These are phyloP conservation scores for Penicillium silybi DNA, from an alignment of 495 filamentous ascomycete species.

Conservation along the genomic window DNA sequence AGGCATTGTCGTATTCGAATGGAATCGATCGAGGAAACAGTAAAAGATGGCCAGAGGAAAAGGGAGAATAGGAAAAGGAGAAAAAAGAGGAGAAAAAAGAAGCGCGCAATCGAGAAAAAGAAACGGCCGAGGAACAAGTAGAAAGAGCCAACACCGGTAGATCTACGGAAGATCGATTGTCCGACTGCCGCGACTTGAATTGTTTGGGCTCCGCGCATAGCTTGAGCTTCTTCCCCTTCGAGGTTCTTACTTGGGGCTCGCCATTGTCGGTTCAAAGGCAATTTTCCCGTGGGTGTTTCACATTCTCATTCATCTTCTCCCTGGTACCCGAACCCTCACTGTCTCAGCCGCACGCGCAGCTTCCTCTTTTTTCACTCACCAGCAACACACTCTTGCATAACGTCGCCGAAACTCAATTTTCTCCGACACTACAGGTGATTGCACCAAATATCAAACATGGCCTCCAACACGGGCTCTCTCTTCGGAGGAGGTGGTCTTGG, in stretches of 20 bases:
- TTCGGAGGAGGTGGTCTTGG: slow-evolving; percentile 36
- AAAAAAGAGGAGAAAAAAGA: background rate
- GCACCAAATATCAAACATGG: slow-evolving; percentile 5
- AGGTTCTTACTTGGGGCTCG: background rate
- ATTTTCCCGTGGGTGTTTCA: background rate
- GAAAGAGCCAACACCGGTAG: background rate
- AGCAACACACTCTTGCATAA: background rate
- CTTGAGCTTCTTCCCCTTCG: slow-evolving; percentile 11
- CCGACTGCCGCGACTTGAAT: slow-evolving; percentile 15
- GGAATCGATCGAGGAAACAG: background rate
- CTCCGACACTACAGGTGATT: background rate
- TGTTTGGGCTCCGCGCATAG: slow-evolving; percentile 13
- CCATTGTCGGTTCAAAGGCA: background rate
- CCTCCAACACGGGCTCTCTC: slow-evolving; percentile 28
- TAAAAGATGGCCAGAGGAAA: background rate
- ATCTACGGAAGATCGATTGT: slow-evolving; percentile 17
- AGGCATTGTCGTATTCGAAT: slow-evolving; percentile 53
- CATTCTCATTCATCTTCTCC: background rate
- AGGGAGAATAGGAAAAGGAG: background rate
- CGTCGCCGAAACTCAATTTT: background rate
- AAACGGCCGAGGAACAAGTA: background rate
- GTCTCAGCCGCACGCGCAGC: background rate
- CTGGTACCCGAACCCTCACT: background rate
- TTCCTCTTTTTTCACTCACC: slow-evolving; percentile 11
- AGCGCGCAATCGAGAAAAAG: background rate